These are phyloP conservation scores for Davidsoniella neocaledoniae DNA, from an alignment of 2,329 filamentous ascomycete genomes.

Conservation along the genomic window DNA sequence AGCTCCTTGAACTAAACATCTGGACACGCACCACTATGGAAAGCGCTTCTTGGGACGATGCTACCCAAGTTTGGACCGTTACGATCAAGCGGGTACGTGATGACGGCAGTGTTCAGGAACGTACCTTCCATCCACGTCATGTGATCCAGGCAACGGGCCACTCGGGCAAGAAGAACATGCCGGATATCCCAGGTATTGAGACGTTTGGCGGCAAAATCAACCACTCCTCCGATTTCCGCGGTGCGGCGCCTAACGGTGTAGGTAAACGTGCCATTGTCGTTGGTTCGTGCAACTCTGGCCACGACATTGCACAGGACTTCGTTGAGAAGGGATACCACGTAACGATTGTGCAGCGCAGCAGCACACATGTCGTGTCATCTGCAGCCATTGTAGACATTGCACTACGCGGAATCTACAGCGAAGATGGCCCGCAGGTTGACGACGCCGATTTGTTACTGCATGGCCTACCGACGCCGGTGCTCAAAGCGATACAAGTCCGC, in stretches of 20 bases:
- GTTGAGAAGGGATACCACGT: constrained; percentile 48
- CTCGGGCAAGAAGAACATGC: constrained; percentile 47
- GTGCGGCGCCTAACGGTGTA: constrained; percentile 26
- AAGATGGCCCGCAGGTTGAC: constrained; percentile 40
- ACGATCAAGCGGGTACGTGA: constrained; percentile 32
- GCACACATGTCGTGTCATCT: constrained; percentile 46
- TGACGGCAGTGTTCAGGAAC: constrained; percentile 30
- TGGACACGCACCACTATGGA: constrained; percentile 39
- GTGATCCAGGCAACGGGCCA: constrained; percentile 53
- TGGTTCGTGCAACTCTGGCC: constrained; percentile 51
- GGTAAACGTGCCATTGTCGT: constrained; percentile 48
- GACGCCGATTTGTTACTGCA: constrained; percentile 48
- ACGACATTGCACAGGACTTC: constrained; percentile 54
- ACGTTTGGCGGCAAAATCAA: constrained; percentile 43
- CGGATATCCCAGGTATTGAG: constrained; percentile 37
- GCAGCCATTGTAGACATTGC: constrained; percentile 33
- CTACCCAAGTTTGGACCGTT: constrained; percentile 35
- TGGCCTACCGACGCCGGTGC: constrained; percentile 38
- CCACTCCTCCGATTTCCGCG: constrained; percentile 44
- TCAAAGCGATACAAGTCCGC: constrained; percentile 40
- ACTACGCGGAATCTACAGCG: constrained; percentile 33
- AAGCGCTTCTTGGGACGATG: constrained; percentile 32
- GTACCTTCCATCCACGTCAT: constrained; percentile 43
- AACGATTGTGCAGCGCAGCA: constrained; percentile 53
- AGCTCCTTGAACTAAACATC: constrained; percentile 49